phyloP scores from a whole-genome alignment of 257 asterid species.

The Solanum corneliomulleri region DNA sequence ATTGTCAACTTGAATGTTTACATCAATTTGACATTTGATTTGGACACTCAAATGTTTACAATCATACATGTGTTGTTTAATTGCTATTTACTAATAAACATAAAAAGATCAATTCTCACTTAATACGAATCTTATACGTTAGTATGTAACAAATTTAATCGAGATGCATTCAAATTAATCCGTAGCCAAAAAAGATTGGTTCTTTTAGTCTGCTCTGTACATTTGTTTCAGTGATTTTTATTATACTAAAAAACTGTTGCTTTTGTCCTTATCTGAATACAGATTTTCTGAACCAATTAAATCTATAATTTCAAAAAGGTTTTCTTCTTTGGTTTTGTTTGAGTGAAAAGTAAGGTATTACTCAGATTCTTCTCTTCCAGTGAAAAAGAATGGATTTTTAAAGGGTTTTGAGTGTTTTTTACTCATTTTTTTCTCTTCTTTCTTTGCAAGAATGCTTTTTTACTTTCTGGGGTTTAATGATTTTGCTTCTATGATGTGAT shows the following conservation, averaged over 20 bases:
- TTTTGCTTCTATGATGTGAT: slow-evolving; percentile 10
- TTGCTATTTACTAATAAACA: too few species aligned
- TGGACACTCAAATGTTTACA: background rate
- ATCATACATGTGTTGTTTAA: too few species aligned
- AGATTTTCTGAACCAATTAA: slow-evolving; percentile 8
- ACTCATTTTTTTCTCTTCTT: background rate
- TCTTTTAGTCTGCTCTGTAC: slow-evolving; percentile 19
- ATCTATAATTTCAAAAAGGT: background rate
- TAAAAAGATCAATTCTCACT: background rate
- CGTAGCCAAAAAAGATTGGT: background rate
- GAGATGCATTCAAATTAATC: background rate
- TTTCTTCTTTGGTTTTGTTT: slow-evolving; percentile 4
- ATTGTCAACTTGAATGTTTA: background rate
- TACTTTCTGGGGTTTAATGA: background rate
- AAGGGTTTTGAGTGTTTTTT: background rate
- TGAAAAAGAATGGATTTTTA: slow-evolving; percentile 12
- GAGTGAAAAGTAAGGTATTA: slow-evolving; percentile 33
- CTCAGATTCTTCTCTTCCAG: slow-evolving; percentile 5
- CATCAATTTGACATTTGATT: background rate
- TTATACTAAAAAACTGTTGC: background rate
- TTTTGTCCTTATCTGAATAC: slow-evolving; percentile 22
- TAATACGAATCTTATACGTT: too few species aligned
- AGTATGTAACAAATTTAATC: background rate
- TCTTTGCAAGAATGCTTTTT: slow-evolving; percentile 4
- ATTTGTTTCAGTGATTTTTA: slow-evolving; percentile 1